Base-by-base conservation (phyloP, 225 moss, liverwort and hornwort species). In the Anthoceros angustus region DNA sequence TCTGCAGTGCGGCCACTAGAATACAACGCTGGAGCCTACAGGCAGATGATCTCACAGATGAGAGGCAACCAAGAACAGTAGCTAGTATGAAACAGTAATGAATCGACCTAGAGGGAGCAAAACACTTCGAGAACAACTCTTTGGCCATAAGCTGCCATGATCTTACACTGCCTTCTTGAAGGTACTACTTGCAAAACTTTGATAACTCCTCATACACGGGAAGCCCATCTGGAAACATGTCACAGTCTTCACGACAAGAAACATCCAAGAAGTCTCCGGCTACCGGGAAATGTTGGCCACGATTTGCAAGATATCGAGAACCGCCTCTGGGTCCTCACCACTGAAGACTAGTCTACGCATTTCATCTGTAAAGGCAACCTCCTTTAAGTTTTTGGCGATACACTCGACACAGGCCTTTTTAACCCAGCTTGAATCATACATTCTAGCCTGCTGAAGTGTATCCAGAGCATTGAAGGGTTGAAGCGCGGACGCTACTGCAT, bases 341-440 rank as follows among this genome's bases (percentile, higher is more conserved):
- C 78, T 50, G n/a, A 70, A 81, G 63, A 86, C 66, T 60, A 84
- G 79, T 67, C 84, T 84, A 25, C 78, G 84, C 68, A 86, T 77
- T 62, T 86, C 86, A 71, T 86, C 84, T 40, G 78, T 75, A 49
- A 40, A 78, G 10, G 77, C 81, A 67, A 86, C 84, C 70, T 84
- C 76, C 73, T 80, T 84, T 74, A 84, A 62, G 41, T 86, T 82
- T 72, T 79, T 72, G 45, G 81, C 86, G 65, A 84, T 78, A 66
- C 84, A 86, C 23, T 82, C 84, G 49, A 73, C 77, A 73, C 86
- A 86, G 18, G 84, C 84, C 68, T 82, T 80, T 64, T 80, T 84
- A 7, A 84, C 81, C 80, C 82, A 78, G 67, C 66, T 67, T 43
- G 86, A 79, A 70, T 86, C 86, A 15, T 86, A 86, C 10, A 86